phyloP scores from a whole-genome alignment of 2,329 filamentous ascomycete genomes.

The Xylariaceae sp. region DNA sequence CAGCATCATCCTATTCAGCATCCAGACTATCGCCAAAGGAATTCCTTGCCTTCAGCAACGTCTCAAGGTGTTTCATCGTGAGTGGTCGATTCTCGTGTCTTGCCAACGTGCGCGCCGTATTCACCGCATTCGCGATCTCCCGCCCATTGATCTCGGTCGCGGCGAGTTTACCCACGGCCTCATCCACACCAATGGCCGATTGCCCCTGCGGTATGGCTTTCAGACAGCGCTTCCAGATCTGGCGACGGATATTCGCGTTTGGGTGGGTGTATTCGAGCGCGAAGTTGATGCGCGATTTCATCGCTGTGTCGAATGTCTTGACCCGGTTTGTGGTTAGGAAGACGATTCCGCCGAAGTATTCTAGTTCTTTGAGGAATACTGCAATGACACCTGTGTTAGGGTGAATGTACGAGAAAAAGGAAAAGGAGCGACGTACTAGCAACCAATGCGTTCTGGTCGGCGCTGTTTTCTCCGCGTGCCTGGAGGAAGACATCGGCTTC shows the following conservation, averaged over 20 bases:
- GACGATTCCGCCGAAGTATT: conserved; percentile 39
- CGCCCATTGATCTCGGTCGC: conserved; percentile 23
- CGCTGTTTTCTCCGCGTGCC: conserved; percentile 19
- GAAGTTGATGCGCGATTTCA: conserved; percentile 39
- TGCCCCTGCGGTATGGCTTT: conserved; percentile 10
- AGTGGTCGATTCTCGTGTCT: conserved; percentile 23
- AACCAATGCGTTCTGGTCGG: conserved; percentile 25
- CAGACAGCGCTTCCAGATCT: conserved; percentile 27
- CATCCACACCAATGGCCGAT: conserved; percentile 16
- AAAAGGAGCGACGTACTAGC: conserved; percentile 12
- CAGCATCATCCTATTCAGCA: too few relatives aligned
- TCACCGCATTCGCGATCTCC: conserved; percentile 28
- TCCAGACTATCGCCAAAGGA: conserved; percentile 24
- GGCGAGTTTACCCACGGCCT: conserved; percentile 15
- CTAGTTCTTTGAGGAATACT: conserved; percentile 39
- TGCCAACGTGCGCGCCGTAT: conserved; percentile 27
- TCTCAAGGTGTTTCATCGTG: conserved; percentile 25
- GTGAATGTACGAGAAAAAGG: not conserved
- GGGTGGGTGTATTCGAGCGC: conserved; percentile 32
- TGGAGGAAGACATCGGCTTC: conserved; percentile 32
- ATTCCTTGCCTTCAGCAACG: conserved; percentile 25
- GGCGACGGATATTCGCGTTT: conserved; percentile 19
- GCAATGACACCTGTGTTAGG: not conserved
- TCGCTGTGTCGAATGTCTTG: conserved; percentile 38
- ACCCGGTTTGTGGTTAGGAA: conserved; percentile 42